Conservation (phyloP, 2,329 filamentous ascomycete genomes). For the Claviceps digitariae region DNA sequence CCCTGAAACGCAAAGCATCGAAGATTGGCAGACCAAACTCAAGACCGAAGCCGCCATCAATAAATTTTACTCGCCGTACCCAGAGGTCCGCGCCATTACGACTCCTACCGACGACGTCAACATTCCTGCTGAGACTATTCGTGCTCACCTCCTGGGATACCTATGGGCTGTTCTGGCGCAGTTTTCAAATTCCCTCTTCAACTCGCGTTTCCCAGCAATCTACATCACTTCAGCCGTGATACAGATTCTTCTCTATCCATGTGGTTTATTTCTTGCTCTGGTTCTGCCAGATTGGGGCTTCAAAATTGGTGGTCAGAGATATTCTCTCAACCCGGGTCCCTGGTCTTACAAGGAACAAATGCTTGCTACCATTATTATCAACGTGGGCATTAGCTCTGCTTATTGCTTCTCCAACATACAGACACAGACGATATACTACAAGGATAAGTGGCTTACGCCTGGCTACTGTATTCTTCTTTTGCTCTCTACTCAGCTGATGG, state of each 20-base stretch:
- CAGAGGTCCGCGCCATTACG: constrained; percentile 15
- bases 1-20: constrained; percentile 6
- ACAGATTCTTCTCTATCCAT: constrained; percentile 32
- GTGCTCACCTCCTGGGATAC: constrained; percentile 15
- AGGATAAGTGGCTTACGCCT: constrained; percentile 24
- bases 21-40: constrained; percentile 9
- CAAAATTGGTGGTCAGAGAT: constrained; percentile 24
- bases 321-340: constrained; percentile 36
- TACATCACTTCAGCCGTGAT: constrained; percentile 2
- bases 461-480: constrained; percentile 33
- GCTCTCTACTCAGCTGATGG: constrained; percentile 37
- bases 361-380: constrained; percentile 45
- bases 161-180: constrained; percentile 12
- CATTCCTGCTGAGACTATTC: constrained; percentile 15
- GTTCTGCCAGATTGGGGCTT: constrained; percentile 31
- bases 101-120: constrained; percentile 15
- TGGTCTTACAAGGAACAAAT: constrained; percentile 48
- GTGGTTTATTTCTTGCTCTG: constrained; percentile 29
- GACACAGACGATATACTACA: constrained; percentile 30
- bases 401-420: background rate
- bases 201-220: constrained; percentile 8
- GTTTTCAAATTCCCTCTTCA: constrained; percentile 8
- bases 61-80: constrained; percentile 13
- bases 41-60: constrained; percentile 10
- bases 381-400: constrained; percentile 30